Evolutionary conservation across 106 monocot species (phyloP).

Genomic region (Dendrobium catenatum): DNA sequence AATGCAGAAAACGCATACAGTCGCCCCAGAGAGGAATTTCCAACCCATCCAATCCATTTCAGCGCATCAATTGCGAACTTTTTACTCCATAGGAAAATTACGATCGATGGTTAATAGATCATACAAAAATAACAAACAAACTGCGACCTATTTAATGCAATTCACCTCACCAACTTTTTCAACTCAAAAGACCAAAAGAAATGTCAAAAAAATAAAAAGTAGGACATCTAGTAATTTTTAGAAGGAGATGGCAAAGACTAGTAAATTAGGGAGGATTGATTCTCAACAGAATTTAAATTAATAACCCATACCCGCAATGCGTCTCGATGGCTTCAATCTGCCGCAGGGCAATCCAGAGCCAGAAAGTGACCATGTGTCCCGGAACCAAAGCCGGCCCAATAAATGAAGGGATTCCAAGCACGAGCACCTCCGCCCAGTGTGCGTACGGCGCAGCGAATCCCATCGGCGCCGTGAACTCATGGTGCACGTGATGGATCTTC

Average conservation of each 20-base stretch:
- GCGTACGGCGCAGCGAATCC: conserved; percentile 93
- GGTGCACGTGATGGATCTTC: conserved; percentile 84
- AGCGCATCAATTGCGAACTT: neutral
- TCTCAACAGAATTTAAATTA: neutral
- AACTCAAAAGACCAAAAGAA: neutral
- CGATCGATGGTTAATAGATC: neutral
- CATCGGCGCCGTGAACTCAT: conserved; percentile 87
- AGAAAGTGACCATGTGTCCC: conserved; percentile 83
- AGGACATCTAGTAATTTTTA: neutral
- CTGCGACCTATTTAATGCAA: neutral
- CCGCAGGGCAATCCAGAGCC: conserved; percentile 77
- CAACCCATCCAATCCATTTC: neutral
- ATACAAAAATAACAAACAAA: neutral
- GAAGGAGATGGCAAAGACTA: neutral
- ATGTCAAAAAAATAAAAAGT: neutral
- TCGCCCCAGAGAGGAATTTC: neutral
- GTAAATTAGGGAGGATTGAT: neutral
- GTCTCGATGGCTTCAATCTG: conserved; percentile 90
- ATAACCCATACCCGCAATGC: conserved; percentile 61
- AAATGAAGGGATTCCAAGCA: conserved; percentile 85
- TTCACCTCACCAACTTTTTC: neutral
- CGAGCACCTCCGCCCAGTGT: conserved; percentile 82
- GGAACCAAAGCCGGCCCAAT: conserved; percentile 74
- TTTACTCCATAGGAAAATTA: neutral
- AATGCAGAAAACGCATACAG: neutral